These are phyloP conservation scores for Spathaspora hagerdaliae DNA, from an alignment of 805 yeast genomes.

Conservation along the genomic window DNA sequence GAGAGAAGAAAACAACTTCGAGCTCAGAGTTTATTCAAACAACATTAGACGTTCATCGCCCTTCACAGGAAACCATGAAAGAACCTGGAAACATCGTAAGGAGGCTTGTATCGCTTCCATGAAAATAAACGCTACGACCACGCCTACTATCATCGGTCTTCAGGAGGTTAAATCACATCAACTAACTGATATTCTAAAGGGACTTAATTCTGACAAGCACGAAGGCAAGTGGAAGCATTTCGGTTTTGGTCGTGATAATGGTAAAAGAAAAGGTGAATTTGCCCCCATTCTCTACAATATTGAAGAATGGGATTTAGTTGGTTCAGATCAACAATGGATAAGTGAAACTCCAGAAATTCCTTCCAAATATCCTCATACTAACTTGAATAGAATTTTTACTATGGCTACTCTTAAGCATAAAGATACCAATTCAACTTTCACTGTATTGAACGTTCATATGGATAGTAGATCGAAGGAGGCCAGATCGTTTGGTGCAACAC, in stretches of 20 bases:
- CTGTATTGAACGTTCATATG: slow-evolving; percentile 36
- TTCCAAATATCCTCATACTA: slow-evolving; percentile 46
- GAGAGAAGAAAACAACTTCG: not conserved
- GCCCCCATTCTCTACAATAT: slow-evolving; percentile 23
- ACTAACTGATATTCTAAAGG: slow-evolving; percentile 24
- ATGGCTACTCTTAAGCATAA: slow-evolving; percentile 25
- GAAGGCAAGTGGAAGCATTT: slow-evolving; percentile 18
- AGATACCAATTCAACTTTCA: slow-evolving; percentile 19
- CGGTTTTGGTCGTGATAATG: slow-evolving; percentile 30
- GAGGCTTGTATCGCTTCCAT: slow-evolving; percentile 23
- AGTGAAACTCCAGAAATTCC: slow-evolving; percentile 22
- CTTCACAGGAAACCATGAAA: not conserved
- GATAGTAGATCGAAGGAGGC: slow-evolving; percentile 35
- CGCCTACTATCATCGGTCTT: slow-evolving; percentile 31
- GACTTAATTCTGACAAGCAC: slow-evolving; percentile 18
- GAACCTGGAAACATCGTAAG: slow-evolving; percentile 5
- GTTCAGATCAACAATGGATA: slow-evolving; percentile 21
- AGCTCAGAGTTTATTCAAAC: slow-evolving; percentile 2
- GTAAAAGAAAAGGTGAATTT: slow-evolving; percentile 22
- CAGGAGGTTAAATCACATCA: slow-evolving; percentile 37
- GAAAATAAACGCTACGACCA: not conserved
- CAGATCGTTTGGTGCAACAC: slow-evolving; percentile 37
- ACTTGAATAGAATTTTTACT: slow-evolving; percentile 34
- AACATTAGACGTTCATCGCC: slow-evolving; percentile 2
- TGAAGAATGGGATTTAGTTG: slow-evolving; percentile 20